These are phyloP conservation scores for Phytophthora megakarya DNA, from an alignment of 352 stramenopile genomes.

Conservation along the genomic window DNA sequence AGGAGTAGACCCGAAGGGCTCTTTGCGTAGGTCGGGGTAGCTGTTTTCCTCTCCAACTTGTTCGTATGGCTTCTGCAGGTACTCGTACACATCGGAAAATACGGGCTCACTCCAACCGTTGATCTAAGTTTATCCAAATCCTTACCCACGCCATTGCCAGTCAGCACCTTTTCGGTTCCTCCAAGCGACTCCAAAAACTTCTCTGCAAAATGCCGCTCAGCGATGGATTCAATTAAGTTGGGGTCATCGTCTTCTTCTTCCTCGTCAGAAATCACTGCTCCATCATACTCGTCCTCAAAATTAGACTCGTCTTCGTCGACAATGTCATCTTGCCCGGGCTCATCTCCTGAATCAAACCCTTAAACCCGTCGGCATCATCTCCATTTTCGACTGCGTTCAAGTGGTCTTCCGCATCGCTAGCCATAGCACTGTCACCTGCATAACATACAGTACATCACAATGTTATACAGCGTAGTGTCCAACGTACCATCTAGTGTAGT, in stretches of 20 bases:
- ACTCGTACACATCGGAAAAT: neutral
- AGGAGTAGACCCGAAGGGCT: neutral
- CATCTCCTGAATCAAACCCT: neutral
- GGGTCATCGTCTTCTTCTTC: neutral
- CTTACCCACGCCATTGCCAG: neutral
- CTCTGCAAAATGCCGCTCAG: conserved; percentile 3
- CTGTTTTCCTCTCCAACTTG: neutral
- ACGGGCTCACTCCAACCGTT: neutral
- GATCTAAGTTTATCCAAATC: neutral
- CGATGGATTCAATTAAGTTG: neutral
- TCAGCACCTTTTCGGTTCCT: neutral
- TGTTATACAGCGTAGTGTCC: no score
- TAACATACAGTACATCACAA: no score
- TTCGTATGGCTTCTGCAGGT: neutral
- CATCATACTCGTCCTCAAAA: no score
- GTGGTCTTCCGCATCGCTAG: neutral
- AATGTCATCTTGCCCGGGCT: neutral
- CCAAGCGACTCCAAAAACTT: neutral
- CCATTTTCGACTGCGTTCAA: neutral
- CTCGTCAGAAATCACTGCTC: neutral
- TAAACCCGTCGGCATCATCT: neutral
- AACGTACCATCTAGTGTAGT: no score
- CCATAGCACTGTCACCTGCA: neutral
- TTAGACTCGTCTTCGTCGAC: neutral
- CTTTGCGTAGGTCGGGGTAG: neutral